Percentiles rank a stretch among this genome's conserved stretches.
These are phyloP conservation scores for Candolleomyces aberdarensis DNA, from an alignment of 768 basidiomycete genomes.

Conservation along the genomic window DNA sequence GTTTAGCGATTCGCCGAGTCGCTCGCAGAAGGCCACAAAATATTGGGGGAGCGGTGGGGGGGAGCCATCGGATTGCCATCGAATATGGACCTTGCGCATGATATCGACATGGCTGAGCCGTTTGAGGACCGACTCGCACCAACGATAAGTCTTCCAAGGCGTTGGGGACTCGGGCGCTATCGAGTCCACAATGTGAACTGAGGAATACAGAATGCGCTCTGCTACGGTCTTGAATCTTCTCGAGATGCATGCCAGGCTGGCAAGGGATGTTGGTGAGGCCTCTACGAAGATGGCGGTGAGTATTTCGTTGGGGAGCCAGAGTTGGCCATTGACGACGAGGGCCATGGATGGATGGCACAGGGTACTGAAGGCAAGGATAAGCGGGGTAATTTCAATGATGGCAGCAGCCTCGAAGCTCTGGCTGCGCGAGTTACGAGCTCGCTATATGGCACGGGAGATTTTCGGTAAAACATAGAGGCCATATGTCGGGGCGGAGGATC, in stretches of 20 bases:
- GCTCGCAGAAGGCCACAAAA: conserved; percentile 37
- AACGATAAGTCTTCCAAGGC: conserved; percentile 43
- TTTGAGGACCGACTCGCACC: conserved; percentile 49
- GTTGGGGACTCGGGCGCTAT: conserved; percentile 38
- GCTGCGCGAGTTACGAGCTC: conserved; percentile 9
- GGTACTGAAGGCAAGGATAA: conserved; percentile 2
- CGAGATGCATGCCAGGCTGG: conserved; percentile 42
- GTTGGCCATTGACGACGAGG: conserved; percentile 10
- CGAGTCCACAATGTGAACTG: conserved; percentile 45
- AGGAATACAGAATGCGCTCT: conserved; percentile 57
- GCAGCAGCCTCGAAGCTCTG: background rate
- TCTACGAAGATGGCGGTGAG: conserved; percentile 45
- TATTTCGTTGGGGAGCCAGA: conserved; percentile 54
- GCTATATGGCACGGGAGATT: conserved; percentile 33
- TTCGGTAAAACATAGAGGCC: conserved; percentile 29
- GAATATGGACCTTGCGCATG: conserved; percentile 46
- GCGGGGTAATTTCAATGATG: conserved; percentile 1
- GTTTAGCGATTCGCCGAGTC: conserved; percentile 35
- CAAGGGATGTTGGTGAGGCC: conserved; percentile 35
- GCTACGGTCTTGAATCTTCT: conserved; percentile 48
- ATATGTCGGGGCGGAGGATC: conserved; percentile 38
- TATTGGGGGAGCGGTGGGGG: conserved; percentile 21
- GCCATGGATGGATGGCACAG: background rate
- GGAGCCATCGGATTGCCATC: conserved; percentile 49
- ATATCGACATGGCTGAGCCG: conserved; percentile 44